Base-by-base conservation (phyloP, 1,284 basidiomycete genomes). In the Ceratobasidium sp. region DNA sequence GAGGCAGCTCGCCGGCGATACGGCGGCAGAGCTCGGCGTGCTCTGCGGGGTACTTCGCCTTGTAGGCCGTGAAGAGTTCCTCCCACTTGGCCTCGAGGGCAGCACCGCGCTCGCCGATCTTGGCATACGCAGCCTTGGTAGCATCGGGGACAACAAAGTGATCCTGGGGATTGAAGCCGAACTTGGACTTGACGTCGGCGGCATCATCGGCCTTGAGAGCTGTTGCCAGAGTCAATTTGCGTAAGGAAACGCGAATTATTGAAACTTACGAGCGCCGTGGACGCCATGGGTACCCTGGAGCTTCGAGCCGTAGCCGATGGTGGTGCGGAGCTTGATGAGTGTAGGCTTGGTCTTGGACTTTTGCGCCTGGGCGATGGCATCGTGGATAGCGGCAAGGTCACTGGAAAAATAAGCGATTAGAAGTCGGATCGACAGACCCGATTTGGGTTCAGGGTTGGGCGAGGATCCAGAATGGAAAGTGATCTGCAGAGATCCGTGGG, bases 141-240 rank as follows among this genome's bases (percentile, higher is more conserved):
- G 89, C 90, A 74, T 90, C 79, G 72, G 95, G 94, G 74, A 98
- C 88, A 77, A 89, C 85, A 84, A 98, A 98, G 64, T 86, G 87
- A 83, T 92, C 84, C 76, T 93, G 89, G 49, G 93, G 86, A 81
- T 94, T 88, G 84, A 98, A 92, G 76, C 91, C 91, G 81, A 92
- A 93, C 84, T 92, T 93, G 80, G 86, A 84, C 88, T 98, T 98
- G 80, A 98, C 84, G 77, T 90, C 83, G 76, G 85, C 86, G 74
- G 97, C 93, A 82, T 98, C 96, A 81, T 98, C 96, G 43, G 92
- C 87, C 88, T 98, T 98, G 80, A 98, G 88, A 76, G 96, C 93
- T 92, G 81, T 77, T 65, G 29, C 54, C 53, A 39, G 14, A 54
- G 48, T 69, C 69, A 64, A 22, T 61, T 11, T 64, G 71, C 61